phyloP scores from a whole-genome alignment of 1,139 yeast species.

The Blastobotrys capitulatus region DNA sequence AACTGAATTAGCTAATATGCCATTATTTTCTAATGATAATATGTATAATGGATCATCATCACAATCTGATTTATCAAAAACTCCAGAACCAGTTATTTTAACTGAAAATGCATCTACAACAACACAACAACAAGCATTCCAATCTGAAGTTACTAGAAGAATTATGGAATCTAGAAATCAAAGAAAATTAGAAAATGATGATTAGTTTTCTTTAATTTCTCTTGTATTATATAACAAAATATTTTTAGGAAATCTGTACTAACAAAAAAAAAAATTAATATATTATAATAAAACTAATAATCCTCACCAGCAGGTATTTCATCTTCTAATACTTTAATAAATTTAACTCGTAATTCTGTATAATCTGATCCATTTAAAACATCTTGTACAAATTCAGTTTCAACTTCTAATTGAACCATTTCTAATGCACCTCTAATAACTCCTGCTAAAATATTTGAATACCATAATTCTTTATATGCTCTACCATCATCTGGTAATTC shows the following conservation, averaged over 20 bases:
- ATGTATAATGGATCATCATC: not conserved
- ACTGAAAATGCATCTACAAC: conserved; percentile 5
- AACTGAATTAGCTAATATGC: conserved; percentile 50
- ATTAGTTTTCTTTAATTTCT: not conserved
- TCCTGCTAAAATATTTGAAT: conserved; percentile 85
- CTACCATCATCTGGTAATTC: conserved; percentile 78
- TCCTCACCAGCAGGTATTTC: conserved; percentile 98
- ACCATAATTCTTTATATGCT: conserved; percentile 78
- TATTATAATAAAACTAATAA: conserved; percentile 28
- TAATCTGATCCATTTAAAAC: conserved; percentile 73
- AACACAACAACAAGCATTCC: conserved; percentile 21
- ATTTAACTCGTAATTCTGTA: conserved; percentile 72
- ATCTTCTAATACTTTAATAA: conserved; percentile 73
- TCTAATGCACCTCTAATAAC: conserved; percentile 87
- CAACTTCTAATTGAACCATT: conserved; percentile 94
- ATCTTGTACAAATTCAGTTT: conserved; percentile 75
- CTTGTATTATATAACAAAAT: not conserved
- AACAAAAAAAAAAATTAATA: not conserved
- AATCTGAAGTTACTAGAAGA: conserved; percentile 24
- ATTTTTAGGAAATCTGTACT: not conserved
- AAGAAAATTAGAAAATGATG: conserved; percentile 14
- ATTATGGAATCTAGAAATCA: conserved; percentile 29
- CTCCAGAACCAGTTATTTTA: not conserved
- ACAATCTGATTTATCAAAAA: not conserved
- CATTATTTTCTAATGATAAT: conserved; percentile 43